Conservation (phyloP, 2,329 filamentous ascomycete species). For the Dryadomyces quercivorus region DNA sequence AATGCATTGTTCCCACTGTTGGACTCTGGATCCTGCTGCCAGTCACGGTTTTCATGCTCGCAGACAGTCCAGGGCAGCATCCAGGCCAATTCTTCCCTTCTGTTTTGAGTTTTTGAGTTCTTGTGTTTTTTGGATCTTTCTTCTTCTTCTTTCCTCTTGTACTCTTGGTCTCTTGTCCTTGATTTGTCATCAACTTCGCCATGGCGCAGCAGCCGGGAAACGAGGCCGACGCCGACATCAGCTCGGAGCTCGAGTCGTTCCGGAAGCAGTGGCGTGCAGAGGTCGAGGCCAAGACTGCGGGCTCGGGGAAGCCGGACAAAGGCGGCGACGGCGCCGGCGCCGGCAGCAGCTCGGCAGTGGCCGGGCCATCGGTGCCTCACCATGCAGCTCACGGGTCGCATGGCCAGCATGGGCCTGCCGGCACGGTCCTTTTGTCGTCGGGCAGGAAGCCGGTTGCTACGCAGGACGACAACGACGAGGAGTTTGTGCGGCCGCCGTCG, state of each 20-base stretch:
- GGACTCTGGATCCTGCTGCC: background rate
- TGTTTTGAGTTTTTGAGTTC: too few species aligned
- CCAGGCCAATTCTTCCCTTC: background rate
- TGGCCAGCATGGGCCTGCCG: background rate
- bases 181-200: background rate
- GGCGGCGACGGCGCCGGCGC: slow-evolving; percentile 3
- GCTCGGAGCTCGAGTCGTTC: slow-evolving; percentile 74
- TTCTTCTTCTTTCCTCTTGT: background rate
- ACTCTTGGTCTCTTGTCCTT: background rate
- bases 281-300: slow-evolving; percentile 35
- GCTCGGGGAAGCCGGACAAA: slow-evolving; percentile 5
- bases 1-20: too few species aligned
- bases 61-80: background rate
- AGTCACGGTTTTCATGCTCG: background rate
- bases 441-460: slow-evolving; percentile 13
- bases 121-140: background rate
- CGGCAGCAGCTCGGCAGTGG: background rate
- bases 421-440: slow-evolving; percentile 5
- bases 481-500: slow-evolving; percentile 18
- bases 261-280: slow-evolving; percentile 79
- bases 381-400: too few species aligned
- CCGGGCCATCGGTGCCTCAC: background rate
- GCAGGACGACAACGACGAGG: slow-evolving; percentile 23
- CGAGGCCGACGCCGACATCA: slow-evolving; percentile 21
- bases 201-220: slow-evolving; percentile 6